Conservation (phyloP, 495 filamentous ascomycete species). For the Penicillium paradoxum region DNA sequence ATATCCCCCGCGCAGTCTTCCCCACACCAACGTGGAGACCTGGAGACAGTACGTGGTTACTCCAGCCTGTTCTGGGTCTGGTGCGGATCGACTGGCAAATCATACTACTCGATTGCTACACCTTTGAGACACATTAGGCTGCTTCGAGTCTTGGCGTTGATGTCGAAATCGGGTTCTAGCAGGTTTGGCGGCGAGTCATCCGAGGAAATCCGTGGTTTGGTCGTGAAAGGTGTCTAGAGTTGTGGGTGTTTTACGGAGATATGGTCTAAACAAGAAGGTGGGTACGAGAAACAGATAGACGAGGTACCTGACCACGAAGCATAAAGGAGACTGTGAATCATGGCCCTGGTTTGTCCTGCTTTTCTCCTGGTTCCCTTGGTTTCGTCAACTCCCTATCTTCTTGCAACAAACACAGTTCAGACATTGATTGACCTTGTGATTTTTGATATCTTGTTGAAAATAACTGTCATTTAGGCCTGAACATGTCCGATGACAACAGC, state of each 20-base stretch:
- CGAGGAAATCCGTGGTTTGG: not conserved
- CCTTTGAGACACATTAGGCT: not conserved
- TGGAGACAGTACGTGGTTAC: not conserved
- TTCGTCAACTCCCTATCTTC: not conserved
- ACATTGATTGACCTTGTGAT: not conserved
- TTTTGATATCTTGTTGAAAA: not conserved
- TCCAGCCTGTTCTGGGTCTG: not conserved
- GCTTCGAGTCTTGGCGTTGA: not conserved
- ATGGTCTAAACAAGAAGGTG: not conserved
- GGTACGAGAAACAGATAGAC: not conserved
- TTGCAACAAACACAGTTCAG: not conserved
- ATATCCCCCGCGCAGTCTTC: not conserved
- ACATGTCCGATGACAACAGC: slow-evolving; percentile 25
- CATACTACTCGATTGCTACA: not conserved
- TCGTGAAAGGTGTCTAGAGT: not conserved
- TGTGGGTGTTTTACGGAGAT: not conserved
- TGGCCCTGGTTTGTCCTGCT: not conserved
- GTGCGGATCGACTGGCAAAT: not conserved
- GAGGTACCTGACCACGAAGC: not conserved
- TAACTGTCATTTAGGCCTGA: not conserved
- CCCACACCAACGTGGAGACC: not conserved
- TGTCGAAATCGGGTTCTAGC: not conserved
- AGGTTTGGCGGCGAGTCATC: not conserved
- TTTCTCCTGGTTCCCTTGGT: not conserved
- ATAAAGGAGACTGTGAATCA: not conserved